These are phyloP conservation scores for Catunica adiposa DNA, from an alignment of 2,329 filamentous ascomycete genomes.

Conservation along the genomic window DNA sequence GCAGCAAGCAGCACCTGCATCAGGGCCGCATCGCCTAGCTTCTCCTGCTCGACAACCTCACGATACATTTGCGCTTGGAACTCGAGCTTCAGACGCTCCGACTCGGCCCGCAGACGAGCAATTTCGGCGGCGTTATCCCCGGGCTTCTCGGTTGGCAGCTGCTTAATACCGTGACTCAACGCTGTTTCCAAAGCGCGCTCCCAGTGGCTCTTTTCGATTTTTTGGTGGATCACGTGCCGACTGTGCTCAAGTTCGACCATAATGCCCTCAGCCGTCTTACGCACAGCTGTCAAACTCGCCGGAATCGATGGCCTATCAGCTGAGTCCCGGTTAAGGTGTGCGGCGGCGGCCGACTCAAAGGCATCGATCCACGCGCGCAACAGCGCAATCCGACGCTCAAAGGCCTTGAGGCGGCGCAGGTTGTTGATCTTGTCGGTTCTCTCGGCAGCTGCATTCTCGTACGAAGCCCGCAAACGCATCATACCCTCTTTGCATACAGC, in stretches of 20 bases:
- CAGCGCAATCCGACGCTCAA: constrained; percentile 70
- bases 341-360: constrained; percentile 69
- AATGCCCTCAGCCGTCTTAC: constrained; percentile 78
- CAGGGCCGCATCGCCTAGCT: constrained; percentile 56
- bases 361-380: constrained; percentile 87
- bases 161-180: constrained; percentile 65
- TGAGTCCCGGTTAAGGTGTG: constrained; percentile 31
- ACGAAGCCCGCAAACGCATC: constrained; percentile 62
- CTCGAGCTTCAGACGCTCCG: constrained; percentile 67
- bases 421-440: constrained; percentile 61
- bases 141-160: constrained; percentile 45
- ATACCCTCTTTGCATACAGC: constrained; percentile 60
- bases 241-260: constrained; percentile 78
- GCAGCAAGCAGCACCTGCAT: constrained; percentile 74
- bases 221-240: constrained; percentile 77
- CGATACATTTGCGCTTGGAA: constrained; percentile 65
- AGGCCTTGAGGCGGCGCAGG: constrained; percentile 67
- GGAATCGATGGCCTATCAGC: constrained; percentile 31
- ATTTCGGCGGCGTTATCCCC: constrained; percentile 30
- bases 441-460: constrained; percentile 62
- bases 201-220: constrained; percentile 67
- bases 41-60: constrained; percentile 71
- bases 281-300: constrained; percentile 53
- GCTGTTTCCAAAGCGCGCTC: constrained; percentile 76
- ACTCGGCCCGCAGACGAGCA: constrained; percentile 59